Evolutionary conservation across 2,329 filamentous ascomycete species (phyloP), one percentile per base, ranked within the genome.

Genomic region (Xylaria sp.): DNA sequence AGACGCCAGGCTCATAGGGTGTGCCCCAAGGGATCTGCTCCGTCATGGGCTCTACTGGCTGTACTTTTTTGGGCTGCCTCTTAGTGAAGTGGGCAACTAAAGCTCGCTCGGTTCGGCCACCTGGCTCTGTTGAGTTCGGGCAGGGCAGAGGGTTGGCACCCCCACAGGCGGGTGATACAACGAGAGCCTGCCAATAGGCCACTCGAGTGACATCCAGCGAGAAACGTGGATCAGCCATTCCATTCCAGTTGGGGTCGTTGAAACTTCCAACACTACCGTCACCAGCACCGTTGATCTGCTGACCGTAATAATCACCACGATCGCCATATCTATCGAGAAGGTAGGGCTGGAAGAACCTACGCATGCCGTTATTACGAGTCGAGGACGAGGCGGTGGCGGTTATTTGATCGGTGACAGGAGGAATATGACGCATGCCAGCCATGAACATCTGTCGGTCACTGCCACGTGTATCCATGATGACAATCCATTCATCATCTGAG

Each of bases 171-270:
- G 79, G 80, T 0, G 74, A 60, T 1, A 75, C 63, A 0, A 75
- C 74, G 25, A 53, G n/a, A 41, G 23, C 23, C 23, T 41, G 37
- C 21, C 8, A 51, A 38, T 37, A 51, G 21, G 10, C 19, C 15
- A 51, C 19, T 9, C 33, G 47, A 51, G 19, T 17, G 21, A 31
- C 10, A 15, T 31, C 25, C 8, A 65, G 71, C 1, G 76, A 78
- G 44, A 72, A 80, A 1, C 68, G 71, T 2, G 79, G 81, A 64
- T 83, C 81, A 4, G 80, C 81, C 10, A 71, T 68, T 3, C 72
- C 80, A 64, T 83, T 83, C 81, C 81, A 83, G 25, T 80, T 73
- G 0, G 80, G 76, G 54, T 82, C 79, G 56, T 79, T 77, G 13
- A 78, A 60, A 53, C 68, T 74, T 1, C 77, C 78, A 15, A 63